These are phyloP conservation scores for Henckelia pumila DNA, from an alignment of 257 asterid genomes.

Conservation along the genomic window DNA sequence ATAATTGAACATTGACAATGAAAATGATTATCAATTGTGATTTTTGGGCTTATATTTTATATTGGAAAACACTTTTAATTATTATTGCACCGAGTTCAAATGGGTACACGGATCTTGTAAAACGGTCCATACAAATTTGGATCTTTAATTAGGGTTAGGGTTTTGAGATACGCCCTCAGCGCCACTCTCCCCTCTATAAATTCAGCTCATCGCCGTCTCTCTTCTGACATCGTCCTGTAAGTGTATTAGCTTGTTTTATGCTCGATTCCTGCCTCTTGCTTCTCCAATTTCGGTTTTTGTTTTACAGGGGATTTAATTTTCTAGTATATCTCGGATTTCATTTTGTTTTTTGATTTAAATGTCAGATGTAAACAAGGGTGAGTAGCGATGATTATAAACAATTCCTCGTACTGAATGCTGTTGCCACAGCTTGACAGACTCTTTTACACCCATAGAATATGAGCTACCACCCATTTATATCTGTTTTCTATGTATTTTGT, in stretches of 20 bases:
- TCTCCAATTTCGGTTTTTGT: background rate
- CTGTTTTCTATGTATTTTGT: background rate
- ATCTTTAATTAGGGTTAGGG: background rate
- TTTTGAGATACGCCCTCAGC: background rate
- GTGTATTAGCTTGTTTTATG: background rate
- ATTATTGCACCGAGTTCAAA: no score
- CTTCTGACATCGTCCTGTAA: background rate
- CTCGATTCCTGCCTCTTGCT: background rate
- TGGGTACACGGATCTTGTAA: no score
- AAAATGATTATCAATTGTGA: no score
- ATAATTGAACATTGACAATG: no score
- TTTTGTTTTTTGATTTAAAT: background rate
- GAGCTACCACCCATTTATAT: constrained; percentile 40
- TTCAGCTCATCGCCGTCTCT: background rate
- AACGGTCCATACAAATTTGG: background rate
- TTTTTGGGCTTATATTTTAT: no score
- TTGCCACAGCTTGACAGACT: constrained; percentile 65
- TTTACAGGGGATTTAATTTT: no score
- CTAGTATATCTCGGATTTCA: no score
- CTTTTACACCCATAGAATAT: constrained; percentile 78
- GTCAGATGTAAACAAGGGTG: constrained; percentile 19
- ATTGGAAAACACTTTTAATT: no score
- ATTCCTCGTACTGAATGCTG: constrained; percentile 79
- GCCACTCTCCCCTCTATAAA: background rate
- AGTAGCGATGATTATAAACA: constrained; percentile 62